phyloP scores from a whole-genome alignment of 352 stramenopile genomes.

The Pythium apleroticum region DNA sequence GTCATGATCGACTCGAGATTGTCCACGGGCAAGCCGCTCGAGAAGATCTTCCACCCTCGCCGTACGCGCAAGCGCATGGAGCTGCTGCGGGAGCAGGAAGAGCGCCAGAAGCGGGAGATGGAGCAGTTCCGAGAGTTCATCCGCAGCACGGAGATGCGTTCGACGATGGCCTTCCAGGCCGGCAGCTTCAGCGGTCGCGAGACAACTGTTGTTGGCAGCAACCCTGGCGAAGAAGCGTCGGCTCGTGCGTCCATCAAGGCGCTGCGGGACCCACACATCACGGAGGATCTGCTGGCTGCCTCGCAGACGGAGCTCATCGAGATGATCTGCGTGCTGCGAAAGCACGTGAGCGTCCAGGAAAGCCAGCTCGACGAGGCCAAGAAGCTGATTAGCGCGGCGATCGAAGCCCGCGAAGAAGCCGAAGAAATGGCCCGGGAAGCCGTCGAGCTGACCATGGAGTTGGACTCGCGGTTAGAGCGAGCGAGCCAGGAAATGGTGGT shows the following conservation, averaged over 20 bases:
- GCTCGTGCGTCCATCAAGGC: constrained; percentile 39
- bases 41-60: constrained; percentile 76
- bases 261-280: constrained; percentile 51
- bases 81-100: constrained; percentile 63
- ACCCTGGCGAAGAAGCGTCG: neutral
- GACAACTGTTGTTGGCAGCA: neutral
- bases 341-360: constrained; percentile 71
- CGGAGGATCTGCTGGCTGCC: constrained; percentile 48
- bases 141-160: constrained; percentile 53
- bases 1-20: constrained; percentile 1
- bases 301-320: constrained; percentile 63
- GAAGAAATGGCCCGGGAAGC: constrained; percentile 73
- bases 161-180: constrained; percentile 18
- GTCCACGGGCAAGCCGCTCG: constrained; percentile 52
- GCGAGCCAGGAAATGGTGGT: constrained; percentile 47
- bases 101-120: constrained; percentile 81
- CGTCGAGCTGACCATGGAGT: constrained; percentile 61
- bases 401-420: constrained; percentile 74
- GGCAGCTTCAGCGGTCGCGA: constrained; percentile 8
- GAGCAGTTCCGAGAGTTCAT: constrained; percentile 89
- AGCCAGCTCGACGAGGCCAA: constrained; percentile 75
- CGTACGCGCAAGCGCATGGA: constrained; percentile 64
- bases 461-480: constrained; percentile 74
- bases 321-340: constrained; percentile 66
- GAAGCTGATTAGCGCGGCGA: constrained; percentile 65